Conservation (phyloP, 2,329 filamentous ascomycete species). For the Tolypocladium inflatum region DNA sequence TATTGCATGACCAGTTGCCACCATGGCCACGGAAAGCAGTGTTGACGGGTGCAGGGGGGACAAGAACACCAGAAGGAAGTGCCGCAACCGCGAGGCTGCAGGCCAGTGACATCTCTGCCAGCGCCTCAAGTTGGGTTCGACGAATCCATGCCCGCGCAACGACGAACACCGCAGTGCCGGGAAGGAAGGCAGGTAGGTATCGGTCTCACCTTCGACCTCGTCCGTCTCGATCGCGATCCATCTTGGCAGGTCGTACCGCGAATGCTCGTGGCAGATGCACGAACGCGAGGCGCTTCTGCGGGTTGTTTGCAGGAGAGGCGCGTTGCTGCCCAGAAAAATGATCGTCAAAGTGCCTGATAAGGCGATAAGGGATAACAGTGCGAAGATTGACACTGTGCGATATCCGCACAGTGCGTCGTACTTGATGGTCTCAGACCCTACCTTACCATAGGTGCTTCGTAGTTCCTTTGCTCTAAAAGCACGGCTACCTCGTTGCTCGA, state of each 20-base stretch:
- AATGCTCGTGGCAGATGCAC: background rate
- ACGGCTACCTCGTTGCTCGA: background rate
- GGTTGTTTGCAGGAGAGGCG: background rate
- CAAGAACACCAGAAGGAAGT: background rate
- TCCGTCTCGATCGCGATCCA: constrained; percentile 28
- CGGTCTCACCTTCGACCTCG: constrained; percentile 23
- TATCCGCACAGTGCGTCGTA: background rate
- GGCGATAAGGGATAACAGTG: background rate
- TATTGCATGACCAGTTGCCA: background rate
- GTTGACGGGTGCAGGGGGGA: background rate
- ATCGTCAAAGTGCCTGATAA: background rate
- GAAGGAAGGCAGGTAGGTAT: constrained; percentile 5
- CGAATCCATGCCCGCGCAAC: background rate
- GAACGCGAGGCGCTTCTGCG: background rate
- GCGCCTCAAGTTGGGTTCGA: background rate
- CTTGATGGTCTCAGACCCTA: too few species aligned
- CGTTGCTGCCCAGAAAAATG: background rate
- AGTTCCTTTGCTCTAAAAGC: too few species aligned
- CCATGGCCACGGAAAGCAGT: too few species aligned
- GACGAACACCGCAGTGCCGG: too few species aligned
- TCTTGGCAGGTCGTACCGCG: constrained; percentile 5
- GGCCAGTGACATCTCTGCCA: background rate
- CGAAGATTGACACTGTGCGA: background rate
- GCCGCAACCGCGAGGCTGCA: background rate
- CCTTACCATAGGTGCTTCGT: too few species aligned